Evolutionary conservation across 331 rosid species (phyloP), one percentile per base, ranked within the genome.

Genomic region (Acacia concinna): DNA sequence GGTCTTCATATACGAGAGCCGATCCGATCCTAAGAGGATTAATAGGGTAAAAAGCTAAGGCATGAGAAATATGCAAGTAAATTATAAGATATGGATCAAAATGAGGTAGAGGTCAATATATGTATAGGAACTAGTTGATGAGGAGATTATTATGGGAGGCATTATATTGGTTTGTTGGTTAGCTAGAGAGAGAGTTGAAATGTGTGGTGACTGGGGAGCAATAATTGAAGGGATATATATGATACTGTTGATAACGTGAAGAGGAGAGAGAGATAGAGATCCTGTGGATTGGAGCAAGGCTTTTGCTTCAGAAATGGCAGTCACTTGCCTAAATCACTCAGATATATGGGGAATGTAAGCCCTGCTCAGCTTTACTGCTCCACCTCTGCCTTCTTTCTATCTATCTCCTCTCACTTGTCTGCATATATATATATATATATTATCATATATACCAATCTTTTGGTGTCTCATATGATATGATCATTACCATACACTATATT

Each of bases 331-430:
- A 75, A 80, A 86, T 84, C 87, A 82, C 64, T 64, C 86, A 73
- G 73, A 84, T 79, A 81, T 81, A 62, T 71, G 76, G 91, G 91
- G 88, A 90, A 90, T 75, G 81, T 77, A 86, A 90, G 86, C 77
- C 70, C 79, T 78, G 69, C 49, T 32, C 89, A 84, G 81, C 89
- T 83, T 86, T 78, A 68, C 82, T 87, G 52, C 73, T 7, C 79
- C 84, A 49, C 78, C 8, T 63, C 73, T 84, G 1, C 25, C 31
- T 1, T 54, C 31, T 21, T 1, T 21, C 41, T 8, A 38, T 38
- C 41, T 38, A 38, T 38, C 41, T 46, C 52, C 18, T 4, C 15
- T 46, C 52, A 46, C 52, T 46, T 14, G 52, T 46, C 6, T 47
- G 6, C 1, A 4, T 14, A 14, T 46, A 3, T 46, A 15, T 44